Base-by-base conservation (phyloP, 768 basidiomycete genomes). In the Tricholoma bakamatsutake region DNA sequence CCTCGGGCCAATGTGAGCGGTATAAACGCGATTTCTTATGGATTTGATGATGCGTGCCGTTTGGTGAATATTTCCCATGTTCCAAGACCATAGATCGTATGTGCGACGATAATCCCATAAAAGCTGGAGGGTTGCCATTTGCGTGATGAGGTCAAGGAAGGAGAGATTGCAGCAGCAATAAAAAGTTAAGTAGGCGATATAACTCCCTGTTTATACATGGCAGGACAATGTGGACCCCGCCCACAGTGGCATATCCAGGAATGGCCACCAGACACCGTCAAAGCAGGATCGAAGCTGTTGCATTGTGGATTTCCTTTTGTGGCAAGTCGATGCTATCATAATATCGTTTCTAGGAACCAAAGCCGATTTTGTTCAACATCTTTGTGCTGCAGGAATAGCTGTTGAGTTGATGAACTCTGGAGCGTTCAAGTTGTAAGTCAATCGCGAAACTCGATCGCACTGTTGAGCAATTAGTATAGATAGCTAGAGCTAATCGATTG, bases 41-140 rank as follows among this genome's bases (percentile, higher is more conserved):
- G 57, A 58, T 37, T 62, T 57, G 17, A 66, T 57, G 48, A 68
- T 54, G 10, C 56, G 57, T 30, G 65, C 68, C 37, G 59, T 63
- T 49, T 61, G 59, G 43, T 71, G 66, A 8, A 39, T 37, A 39
- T 37, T 56, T 4, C 55, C 57, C 39, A 58, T 28, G 17, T 57
- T 31, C 69, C 67, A 70, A 9, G 68, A 62, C 69, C 69, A 70
- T 5, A 70, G 61, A 8, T 65, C 55, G 52, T 64, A 65, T 15
- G 51, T 53, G n/a, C 56, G 49, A 50, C 34, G 54, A n/a, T 49
- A 17, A 21, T 64, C 57, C 62, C 62, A 67, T 50, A 63, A 53
- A 17, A 72, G 58, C 50, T 67, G 48, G 47, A 71, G 65, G 1
- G 68, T 67, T 28, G 70, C 62, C 70, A 71, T 37, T 24, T 71